Evolutionary conservation across 129 eudicot genomes (phyloP).

Genomic region (Smallanthus sonchifolius): DNA sequence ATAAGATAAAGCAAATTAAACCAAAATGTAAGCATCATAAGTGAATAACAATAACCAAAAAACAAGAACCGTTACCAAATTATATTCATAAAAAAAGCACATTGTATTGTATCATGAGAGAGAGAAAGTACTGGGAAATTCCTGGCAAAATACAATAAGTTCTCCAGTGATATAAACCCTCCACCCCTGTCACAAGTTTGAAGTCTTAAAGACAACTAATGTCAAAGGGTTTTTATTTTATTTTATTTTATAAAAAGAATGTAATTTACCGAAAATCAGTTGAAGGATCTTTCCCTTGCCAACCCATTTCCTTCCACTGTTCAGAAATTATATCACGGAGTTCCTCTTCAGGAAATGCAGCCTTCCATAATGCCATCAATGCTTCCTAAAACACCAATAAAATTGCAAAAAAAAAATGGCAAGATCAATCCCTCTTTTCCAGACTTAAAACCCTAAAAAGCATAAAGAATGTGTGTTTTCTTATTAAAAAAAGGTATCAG

Average conservation of each 20-base stretch:
- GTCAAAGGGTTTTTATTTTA: too few species aligned
- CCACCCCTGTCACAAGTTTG: conserved; percentile 66
- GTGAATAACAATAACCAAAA: background rate
- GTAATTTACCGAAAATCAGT: conserved; percentile 80
- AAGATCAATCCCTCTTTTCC: conserved; percentile 1
- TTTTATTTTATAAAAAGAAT: background rate
- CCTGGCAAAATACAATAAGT: conserved; percentile 72
- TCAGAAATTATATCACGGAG: conserved; percentile 79
- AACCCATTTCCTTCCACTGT: conserved; percentile 99
- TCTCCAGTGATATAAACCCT: conserved; percentile 93
- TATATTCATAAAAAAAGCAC: background rate
- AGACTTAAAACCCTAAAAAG: background rate
- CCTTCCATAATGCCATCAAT: conserved; percentile 80
- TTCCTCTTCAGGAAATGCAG: conserved; percentile 86
- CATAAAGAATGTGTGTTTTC: background rate
- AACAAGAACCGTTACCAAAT: background rate
- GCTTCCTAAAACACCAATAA: conserved; percentile 56
- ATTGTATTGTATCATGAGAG: background rate
- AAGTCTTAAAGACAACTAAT: background rate
- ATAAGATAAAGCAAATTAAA: conserved; percentile 10
- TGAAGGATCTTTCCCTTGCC: conserved; percentile 99
- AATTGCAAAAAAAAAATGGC: conserved; percentile 1
- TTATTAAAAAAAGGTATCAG: background rate
- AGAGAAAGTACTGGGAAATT: conserved; percentile 66
- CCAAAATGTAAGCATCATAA: background rate